Evolutionary conservation across 2,329 filamentous ascomycete species (phyloP).

Genomic region (Lasiodiplodia sp.): DNA sequence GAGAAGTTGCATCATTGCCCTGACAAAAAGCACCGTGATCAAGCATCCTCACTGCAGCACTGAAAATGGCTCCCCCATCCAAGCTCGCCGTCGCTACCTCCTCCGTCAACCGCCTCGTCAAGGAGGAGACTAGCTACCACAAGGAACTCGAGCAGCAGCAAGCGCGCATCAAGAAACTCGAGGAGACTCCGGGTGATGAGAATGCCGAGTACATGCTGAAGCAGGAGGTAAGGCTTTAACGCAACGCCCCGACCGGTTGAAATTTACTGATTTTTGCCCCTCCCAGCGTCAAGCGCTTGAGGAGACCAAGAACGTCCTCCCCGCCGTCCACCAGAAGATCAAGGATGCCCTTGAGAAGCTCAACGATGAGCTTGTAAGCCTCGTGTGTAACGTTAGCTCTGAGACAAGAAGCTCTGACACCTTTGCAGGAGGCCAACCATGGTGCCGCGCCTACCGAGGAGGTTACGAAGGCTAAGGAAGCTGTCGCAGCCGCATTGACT

Average conservation of each 20-base stretch:
- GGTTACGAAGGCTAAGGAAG: conserved; percentile 54
- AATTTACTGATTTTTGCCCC: neutral
- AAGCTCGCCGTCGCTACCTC: conserved; percentile 80
- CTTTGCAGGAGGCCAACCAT: conserved; percentile 48
- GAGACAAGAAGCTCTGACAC: conserved; percentile 27
- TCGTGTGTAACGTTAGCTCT: neutral
- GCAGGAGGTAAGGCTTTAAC: conserved; percentile 73
- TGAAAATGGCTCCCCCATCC: conserved; percentile 75
- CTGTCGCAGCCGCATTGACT: conserved; percentile 49
- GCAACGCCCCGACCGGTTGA: neutral
- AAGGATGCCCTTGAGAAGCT: conserved; percentile 73
- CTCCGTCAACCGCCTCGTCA: conserved; percentile 82
- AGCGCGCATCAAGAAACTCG: conserved; percentile 72
- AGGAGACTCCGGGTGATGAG: conserved; percentile 67
- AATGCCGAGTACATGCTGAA: conserved; percentile 82
- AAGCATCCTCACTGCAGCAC: neutral
- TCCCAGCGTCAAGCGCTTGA: conserved; percentile 77
- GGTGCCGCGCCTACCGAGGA: conserved; percentile 50
- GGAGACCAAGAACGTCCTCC: conserved; percentile 86
- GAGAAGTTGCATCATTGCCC: conserved; percentile 23
- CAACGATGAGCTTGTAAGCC: conserved; percentile 73
- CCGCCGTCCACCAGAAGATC: conserved; percentile 74
- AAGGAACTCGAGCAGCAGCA: conserved; percentile 81
- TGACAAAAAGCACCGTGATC: neutral
- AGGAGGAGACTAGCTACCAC: conserved; percentile 91